phyloP scores from a whole-genome alignment of 176 grass and related monocot genomes.

The Urochloa ruziziensis region DNA sequence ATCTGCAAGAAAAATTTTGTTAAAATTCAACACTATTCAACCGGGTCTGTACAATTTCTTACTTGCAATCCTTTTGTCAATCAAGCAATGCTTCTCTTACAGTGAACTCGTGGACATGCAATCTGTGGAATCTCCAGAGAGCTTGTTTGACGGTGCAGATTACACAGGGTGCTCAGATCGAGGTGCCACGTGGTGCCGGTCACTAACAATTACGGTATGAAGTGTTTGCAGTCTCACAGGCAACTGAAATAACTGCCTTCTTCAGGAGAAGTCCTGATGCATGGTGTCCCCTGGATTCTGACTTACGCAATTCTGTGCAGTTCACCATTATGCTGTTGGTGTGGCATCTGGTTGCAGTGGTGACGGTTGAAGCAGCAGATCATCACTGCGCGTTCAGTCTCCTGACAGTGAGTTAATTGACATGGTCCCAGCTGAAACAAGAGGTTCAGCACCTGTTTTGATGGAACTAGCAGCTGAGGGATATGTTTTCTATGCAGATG shows the following conservation, averaged over 20 bases:
- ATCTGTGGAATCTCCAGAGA: neutral
- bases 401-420: slow-evolving; percentile 39
- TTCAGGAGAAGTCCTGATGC: neutral
- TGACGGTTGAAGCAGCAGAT: slow-evolving; percentile 34
- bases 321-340: slow-evolving; percentile 56
- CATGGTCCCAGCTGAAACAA: neutral
- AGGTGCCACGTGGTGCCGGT: slow-evolving; percentile 36
- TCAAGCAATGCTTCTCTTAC: neutral
- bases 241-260: neutral
- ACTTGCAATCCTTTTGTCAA: neutral
- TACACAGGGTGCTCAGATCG: slow-evolving; percentile 24
- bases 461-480: slow-evolving; percentile 3
- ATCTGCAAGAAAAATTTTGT: neutral
- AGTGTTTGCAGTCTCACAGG: neutral
- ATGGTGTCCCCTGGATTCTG: slow-evolving; percentile 2
- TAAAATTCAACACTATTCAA: neutral
- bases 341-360: slow-evolving; percentile 61
- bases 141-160: slow-evolving; percentile 8
- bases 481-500: slow-evolving; percentile 32
- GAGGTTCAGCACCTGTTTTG: neutral
- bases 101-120: slow-evolving; percentile 46
- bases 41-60: neutral
- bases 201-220: slow-evolving; percentile 49
- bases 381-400: slow-evolving; percentile 49
- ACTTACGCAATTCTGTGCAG: slow-evolving; percentile 37